Conservation (phyloP, 2,329 filamentous ascomycete species). For the Xylaria sp. region DNA sequence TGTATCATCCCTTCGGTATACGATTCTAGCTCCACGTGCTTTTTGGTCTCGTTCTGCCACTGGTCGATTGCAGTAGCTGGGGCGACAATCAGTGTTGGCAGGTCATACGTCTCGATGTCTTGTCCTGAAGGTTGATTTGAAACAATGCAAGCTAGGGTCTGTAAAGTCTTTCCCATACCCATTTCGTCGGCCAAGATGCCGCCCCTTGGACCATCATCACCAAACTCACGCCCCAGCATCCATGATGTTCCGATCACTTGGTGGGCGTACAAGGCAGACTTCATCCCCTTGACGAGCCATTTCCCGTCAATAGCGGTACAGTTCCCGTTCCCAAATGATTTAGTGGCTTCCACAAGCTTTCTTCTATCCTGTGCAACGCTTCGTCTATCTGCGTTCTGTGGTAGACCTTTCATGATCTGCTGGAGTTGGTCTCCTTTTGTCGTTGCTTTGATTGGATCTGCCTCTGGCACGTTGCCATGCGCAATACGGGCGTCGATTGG, state of each 20-base stretch:
- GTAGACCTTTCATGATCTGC: constrained; percentile 12
- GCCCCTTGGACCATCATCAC: constrained; percentile 2
- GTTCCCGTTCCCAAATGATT: constrained; percentile 8
- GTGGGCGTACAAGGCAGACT: constrained; percentile 4
- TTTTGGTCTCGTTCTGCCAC: constrained; percentile 16
- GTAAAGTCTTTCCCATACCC: constrained; percentile 26
- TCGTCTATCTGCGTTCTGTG: background rate
- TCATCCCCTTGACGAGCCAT: constrained; percentile 23
- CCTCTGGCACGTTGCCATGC: constrained; percentile 6
- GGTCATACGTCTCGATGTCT: background rate
- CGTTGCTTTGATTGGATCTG: constrained; percentile 4
- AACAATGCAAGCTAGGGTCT: constrained; percentile 18
- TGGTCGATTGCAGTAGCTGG: constrained; percentile 18
- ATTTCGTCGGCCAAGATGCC: constrained; percentile 28
- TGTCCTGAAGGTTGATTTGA: constrained; percentile 7
- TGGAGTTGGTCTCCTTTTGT: constrained; percentile 11
- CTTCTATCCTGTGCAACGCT: constrained; percentile 8
- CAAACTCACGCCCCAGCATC: constrained; percentile 22
- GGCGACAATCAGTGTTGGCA: constrained; percentile 19
- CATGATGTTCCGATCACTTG: constrained; percentile 18
- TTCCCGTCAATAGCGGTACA: constrained; percentile 17
- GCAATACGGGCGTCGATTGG: constrained; percentile 19
- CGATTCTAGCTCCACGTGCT: background rate
- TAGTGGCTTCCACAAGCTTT: constrained; percentile 5
- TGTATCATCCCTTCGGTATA: background rate